Base-by-base conservation (phyloP, 2,329 filamentous ascomycete species). In the Calycina herbarum region DNA sequence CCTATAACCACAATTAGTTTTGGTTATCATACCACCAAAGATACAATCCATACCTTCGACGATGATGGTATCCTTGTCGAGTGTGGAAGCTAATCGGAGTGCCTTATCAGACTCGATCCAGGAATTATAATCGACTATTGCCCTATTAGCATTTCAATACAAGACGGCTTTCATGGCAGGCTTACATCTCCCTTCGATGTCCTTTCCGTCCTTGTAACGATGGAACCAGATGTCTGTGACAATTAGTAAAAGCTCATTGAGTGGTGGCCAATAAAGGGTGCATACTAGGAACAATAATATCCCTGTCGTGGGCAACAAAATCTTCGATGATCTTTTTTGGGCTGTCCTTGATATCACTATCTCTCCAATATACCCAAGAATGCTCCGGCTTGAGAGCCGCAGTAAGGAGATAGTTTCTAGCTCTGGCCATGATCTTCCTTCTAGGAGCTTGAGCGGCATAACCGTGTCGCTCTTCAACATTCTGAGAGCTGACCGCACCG, bases 291-390 rank as follows among this genome's bases (percentile, higher is more conserved):
- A 98, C 94, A 65, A 99, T 81, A 66, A 99, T 86, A 77, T 99
- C 95, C 75, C 89, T 89, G 77, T 99, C 92, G 75, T 98, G 95
- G 24, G 92, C 92, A 73, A 96, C 91, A 72, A 99, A 96, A 75
- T 99, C 95, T 80, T 99, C 94, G 40, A 99, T 83, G 67, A 99
- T 96, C 75, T 86, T 89, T 69, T 86, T 85, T 1, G 94, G 93
- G 77, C 91, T 96, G 76, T 99, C 94, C 58, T 92, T 88, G 73
- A 99, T 97, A 78, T 99, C 95, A 60, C 97, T 94, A 77, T 99
- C 95, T 67, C 95, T 88, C 95, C 95, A 99, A 78, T 97, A 98
- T 8, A 98, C 94, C 95, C 95, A 99, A 8, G 93, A 94, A 77
- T 99, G 95, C 68, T 98, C 93, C 0, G 93, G 88, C 81, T 96